Percentiles rank a stretch among this genome's conserved stretches.
These are phyloP conservation scores for Hemisphaericaspora lyxosophila DNA, from an alignment of 1,139 yeast genomes.

Conservation along the genomic window DNA sequence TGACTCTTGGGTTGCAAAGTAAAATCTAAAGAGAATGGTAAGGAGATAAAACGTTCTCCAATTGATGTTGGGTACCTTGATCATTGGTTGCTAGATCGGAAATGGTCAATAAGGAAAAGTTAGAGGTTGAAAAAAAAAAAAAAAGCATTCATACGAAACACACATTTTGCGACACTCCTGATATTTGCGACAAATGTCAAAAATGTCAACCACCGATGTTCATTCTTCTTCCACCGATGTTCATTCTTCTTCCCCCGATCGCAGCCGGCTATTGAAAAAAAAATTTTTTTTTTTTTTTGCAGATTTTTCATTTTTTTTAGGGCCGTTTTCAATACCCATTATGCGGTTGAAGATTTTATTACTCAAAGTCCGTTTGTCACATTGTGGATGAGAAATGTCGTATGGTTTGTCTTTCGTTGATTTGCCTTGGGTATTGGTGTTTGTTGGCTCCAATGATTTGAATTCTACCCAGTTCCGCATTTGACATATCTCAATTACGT, in stretches of 20 bases:
- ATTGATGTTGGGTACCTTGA: conserved; percentile 15
- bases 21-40: conserved; percentile 50
- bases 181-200: conserved; percentile 1
- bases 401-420: too few species aligned
- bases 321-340: not conserved
- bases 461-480: too few species aligned
- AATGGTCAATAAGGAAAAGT: too few species aligned
- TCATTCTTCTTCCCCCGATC: not conserved
- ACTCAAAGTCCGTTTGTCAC: not conserved
- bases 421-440: too few species aligned
- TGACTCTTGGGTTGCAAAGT: conserved; percentile 68
- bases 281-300: too few species aligned
- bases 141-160: not conserved
- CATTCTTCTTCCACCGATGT: not conserved
- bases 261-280: too few species aligned
- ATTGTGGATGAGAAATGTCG: too few species aligned
- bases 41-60: conserved; percentile 50
- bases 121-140: too few species aligned
- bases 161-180: not conserved
- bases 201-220: not conserved
- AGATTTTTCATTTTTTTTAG: not conserved
- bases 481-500: too few species aligned
- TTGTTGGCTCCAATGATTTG: too few species aligned
- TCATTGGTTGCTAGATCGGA: not conserved
- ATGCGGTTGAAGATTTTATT: too few species aligned